Evolutionary conservation across 2,329 filamentous ascomycete species (phyloP).

Genomic region (Emydomyces testavorans): DNA sequence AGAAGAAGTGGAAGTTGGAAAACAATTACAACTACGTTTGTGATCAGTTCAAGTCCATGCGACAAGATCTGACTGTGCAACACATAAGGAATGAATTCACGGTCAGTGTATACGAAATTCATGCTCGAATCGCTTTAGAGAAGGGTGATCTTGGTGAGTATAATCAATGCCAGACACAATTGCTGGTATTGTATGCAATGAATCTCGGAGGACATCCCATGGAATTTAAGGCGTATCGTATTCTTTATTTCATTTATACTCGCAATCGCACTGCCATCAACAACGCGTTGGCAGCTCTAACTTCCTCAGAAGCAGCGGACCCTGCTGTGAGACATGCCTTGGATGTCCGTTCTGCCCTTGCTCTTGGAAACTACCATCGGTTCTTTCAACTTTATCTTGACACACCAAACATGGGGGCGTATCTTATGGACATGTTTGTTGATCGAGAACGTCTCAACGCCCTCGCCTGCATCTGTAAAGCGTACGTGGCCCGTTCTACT

Average conservation of each 20-base stretch:
- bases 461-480: constrained; percentile 83
- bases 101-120: constrained; percentile 90
- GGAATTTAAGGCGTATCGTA: constrained; percentile 98
- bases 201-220: constrained; percentile 78
- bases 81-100: constrained; percentile 95
- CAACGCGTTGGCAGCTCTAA: constrained; percentile 98
- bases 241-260: constrained; percentile 98
- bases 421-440: constrained; percentile 99
- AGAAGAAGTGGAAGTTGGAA: constrained; percentile 88
- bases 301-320: constrained; percentile 84
- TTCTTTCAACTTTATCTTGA: constrained; percentile 95
- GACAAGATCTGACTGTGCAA: constrained; percentile 95
- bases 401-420: constrained; percentile 92
- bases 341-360: constrained; percentile 78
- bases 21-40: constrained; percentile 96
- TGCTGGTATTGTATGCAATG: constrained; percentile 79
- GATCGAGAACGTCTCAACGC: constrained; percentile 83
- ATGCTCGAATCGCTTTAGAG: constrained; percentile 92
- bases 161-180: constrained; percentile 99
- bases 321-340: constrained; percentile 79
- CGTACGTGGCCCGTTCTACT: constrained; percentile 42
- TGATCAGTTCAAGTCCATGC: constrained; percentile 97
- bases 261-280: constrained; percentile 97
- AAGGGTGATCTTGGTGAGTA: constrained; percentile 99
- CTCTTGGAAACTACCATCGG: constrained; percentile 89